A percentile compares a stretch with the other conserved stretches of the same genome.
Conservation (phyloP, 2,329 filamentous ascomycete species). For the Mycogone perniciosa region DNA sequence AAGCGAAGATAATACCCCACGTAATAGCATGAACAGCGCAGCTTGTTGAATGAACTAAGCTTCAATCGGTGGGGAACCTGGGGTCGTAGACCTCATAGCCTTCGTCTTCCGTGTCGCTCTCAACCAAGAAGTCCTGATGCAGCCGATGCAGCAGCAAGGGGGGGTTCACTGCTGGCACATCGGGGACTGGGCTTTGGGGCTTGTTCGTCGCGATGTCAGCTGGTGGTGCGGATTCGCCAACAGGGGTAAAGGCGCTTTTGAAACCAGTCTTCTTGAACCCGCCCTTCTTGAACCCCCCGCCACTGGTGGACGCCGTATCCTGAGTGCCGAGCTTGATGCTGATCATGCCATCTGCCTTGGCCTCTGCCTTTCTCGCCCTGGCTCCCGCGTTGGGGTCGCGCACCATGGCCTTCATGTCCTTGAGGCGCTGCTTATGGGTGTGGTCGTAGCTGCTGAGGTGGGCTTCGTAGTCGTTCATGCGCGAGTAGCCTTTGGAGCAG, state of each 20-base stretch:
- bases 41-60: too few species aligned
- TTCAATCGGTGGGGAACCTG: slow-evolving; percentile 53
- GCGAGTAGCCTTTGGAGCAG: slow-evolving; percentile 89
- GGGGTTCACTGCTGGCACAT: slow-evolving; percentile 28
- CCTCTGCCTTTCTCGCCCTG: slow-evolving; percentile 62
- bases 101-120: slow-evolving; percentile 64
- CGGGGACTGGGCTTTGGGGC: slow-evolving; percentile 15
- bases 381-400: slow-evolving; percentile 61
- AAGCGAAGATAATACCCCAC: too few species aligned
- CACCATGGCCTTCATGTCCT: slow-evolving; percentile 81
- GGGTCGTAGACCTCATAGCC: slow-evolving; percentile 65
- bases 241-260: slow-evolving; percentile 65
- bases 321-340: slow-evolving; percentile 54
- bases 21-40: too few species aligned
- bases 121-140: slow-evolving; percentile 26
- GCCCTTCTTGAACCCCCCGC: slow-evolving; percentile 56
- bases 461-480: slow-evolving; percentile 93
- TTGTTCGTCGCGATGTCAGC: background rate
- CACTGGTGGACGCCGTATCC: slow-evolving; percentile 20
- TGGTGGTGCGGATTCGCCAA: slow-evolving; percentile 27
- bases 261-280: slow-evolving; percentile 80
- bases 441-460: slow-evolving; percentile 95
- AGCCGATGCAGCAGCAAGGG: slow-evolving; percentile 9
- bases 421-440: slow-evolving; percentile 82
- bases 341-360: slow-evolving; percentile 62